These are phyloP conservation scores for Solanum sitiens DNA, from an alignment of 257 asterid species.

Conservation along the genomic window DNA sequence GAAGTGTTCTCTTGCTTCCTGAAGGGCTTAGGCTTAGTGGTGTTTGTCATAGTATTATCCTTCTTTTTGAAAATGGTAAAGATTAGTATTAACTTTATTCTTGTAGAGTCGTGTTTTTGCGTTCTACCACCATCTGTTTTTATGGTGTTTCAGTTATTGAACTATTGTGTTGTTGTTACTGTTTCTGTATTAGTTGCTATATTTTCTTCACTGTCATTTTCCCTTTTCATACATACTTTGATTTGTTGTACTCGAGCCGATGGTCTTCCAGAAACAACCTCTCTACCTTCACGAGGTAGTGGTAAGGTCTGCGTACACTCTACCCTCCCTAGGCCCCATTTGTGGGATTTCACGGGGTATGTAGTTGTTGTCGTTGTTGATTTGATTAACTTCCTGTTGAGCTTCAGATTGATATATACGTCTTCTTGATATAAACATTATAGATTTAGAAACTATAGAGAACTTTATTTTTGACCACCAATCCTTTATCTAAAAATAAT, in stretches of 20 bases:
- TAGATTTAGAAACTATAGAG: background rate
- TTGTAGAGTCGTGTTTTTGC: background rate
- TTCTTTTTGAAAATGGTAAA: background rate
- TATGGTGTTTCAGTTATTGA: background rate
- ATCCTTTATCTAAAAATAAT: background rate
- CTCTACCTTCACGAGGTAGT: background rate
- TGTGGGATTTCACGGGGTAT: background rate
- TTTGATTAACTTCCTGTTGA: background rate
- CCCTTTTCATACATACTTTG: background rate
- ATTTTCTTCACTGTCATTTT: background rate
- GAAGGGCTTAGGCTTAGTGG: background rate
- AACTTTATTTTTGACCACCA: background rate
- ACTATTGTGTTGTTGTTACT: background rate
- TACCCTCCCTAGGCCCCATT: background rate
- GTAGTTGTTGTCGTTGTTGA: background rate
- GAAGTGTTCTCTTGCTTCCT: background rate
- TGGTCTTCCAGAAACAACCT: background rate
- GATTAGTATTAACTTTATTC: background rate
- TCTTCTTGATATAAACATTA: background rate
- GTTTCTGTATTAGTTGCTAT: background rate
- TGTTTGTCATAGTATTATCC: background rate
- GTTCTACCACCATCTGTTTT: background rate
- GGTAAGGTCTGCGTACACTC: background rate
- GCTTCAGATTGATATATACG: background rate
- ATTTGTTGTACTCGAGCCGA: background rate